phyloP scores from a whole-genome alignment of 1,139 yeast genomes.

The Nakaseomyces kungkrabaensis region DNA sequence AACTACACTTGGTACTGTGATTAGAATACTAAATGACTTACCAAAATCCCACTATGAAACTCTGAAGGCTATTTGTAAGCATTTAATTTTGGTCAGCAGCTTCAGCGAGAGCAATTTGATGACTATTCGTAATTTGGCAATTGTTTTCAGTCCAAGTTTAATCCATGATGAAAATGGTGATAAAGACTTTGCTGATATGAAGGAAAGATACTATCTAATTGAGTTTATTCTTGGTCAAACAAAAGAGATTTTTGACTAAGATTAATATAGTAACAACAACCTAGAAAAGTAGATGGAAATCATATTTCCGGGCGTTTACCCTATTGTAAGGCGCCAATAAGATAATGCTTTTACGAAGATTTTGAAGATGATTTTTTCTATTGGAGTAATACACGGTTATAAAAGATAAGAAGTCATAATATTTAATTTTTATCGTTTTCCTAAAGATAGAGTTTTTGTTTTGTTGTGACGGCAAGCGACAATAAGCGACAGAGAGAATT shows the following conservation, averaged over 20 bases:
- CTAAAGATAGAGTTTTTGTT: no score
- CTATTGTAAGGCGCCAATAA: no score
- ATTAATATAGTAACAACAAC: background rate
- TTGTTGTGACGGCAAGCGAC: no score
- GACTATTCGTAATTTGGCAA: slow-evolving; percentile 75
- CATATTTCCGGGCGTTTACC: no score
- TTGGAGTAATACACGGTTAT: no score
- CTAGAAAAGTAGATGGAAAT: no score
- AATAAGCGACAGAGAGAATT: no score
- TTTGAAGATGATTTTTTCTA: no score
- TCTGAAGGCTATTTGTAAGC: slow-evolving; percentile 48
- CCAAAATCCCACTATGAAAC: slow-evolving; percentile 63
- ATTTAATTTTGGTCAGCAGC: slow-evolving; percentile 50
- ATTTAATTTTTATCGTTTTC: no score
- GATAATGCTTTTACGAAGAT: no score
- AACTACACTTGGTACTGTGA: slow-evolving; percentile 29
- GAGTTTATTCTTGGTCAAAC: slow-evolving; percentile 57
- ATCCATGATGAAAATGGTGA: slow-evolving; percentile 74
- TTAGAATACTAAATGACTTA: slow-evolving; percentile 34
- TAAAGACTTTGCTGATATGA: slow-evolving; percentile 80
- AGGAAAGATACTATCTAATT: slow-evolving; percentile 65
- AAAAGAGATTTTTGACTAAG: slow-evolving; percentile 12
- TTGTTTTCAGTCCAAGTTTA: slow-evolving; percentile 91
- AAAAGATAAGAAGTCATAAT: no score
- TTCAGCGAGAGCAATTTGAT: slow-evolving; percentile 51